Conservation (phyloP, 371 early-diverging fungal species). For the Dichotomocladium elegans region DNA sequence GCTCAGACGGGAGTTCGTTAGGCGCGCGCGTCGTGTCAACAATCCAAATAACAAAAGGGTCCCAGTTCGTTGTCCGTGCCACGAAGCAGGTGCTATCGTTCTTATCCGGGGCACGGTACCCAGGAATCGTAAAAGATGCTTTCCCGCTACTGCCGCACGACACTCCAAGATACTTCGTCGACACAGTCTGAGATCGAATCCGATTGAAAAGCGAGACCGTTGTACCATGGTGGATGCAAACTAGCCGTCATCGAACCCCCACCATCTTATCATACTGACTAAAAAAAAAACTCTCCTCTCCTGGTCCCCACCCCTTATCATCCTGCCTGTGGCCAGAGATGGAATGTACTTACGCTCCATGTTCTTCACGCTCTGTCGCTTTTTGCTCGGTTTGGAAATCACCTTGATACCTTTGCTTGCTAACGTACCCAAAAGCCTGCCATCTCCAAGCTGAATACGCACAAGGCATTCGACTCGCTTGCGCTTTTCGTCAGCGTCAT, state of each 20-base stretch:
- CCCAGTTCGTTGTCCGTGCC: slow-evolving; percentile 78
- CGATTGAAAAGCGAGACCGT: slow-evolving; percentile 81
- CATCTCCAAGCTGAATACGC: slow-evolving; percentile 54
- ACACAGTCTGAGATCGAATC: slow-evolving; percentile 86
- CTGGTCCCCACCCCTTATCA: too few relatives aligned
- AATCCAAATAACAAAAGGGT: slow-evolving; percentile 86
- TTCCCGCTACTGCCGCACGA: slow-evolving; percentile 37
- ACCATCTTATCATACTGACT: not conserved
- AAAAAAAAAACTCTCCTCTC: too few relatives aligned
- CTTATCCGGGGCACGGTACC: slow-evolving; percentile 12
- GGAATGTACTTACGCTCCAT: slow-evolving; percentile 42
- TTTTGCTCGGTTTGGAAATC: slow-evolving; percentile 77
- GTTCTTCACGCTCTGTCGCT: slow-evolving; percentile 74
- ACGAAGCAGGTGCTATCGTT: slow-evolving; percentile 66
- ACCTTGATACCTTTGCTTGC: slow-evolving; percentile 71
- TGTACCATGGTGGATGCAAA: slow-evolving; percentile 81
- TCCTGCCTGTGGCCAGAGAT: too few relatives aligned
- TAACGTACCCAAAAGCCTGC: slow-evolving; percentile 55
- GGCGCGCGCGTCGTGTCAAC: slow-evolving; percentile 59
- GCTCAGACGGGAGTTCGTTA: slow-evolving; percentile 10
- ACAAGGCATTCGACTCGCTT: slow-evolving; percentile 68
- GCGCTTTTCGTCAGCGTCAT: slow-evolving; percentile 71
- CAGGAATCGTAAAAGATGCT: slow-evolving; percentile 12
- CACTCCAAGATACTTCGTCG: slow-evolving; percentile 73
- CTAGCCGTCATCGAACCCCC: slow-evolving; percentile 9